phyloP scores from a whole-genome alignment of 805 yeast genomes.

The Hanseniaspora occidentalis region DNA sequence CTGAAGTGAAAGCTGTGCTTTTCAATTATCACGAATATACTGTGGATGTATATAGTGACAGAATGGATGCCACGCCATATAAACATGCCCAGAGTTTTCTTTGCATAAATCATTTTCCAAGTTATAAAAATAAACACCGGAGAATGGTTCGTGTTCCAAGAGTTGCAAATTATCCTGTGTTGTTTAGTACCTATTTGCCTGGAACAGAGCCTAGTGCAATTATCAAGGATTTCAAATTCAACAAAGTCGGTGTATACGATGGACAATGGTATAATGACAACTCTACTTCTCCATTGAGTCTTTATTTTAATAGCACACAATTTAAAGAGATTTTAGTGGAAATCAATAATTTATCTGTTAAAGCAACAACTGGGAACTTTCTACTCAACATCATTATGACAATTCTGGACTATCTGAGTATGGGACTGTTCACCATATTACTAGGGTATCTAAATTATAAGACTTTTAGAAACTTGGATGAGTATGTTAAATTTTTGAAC shows the following conservation, averaged over 20 bases:
- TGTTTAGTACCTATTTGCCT: conserved; percentile 40
- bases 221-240: conserved; percentile 18
- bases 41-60: not conserved
- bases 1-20: not conserved
- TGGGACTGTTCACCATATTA: conserved; percentile 30
- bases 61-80: not conserved
- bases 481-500: conserved; percentile 27
- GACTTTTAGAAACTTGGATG: conserved; percentile 30
- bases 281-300: conserved; percentile 39
- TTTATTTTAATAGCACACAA: conserved; percentile 27
- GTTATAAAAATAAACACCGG: not conserved
- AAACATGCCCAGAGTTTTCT: not conserved
- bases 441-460: conserved; percentile 19
- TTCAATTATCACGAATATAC: not conserved
- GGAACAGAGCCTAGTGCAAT: conserved; percentile 57
- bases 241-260: conserved; percentile 27
- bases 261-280: conserved; percentile 38
- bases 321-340: conserved; percentile 28
- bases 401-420: conserved; percentile 26
- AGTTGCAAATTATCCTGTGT: not conserved
- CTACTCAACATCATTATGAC: conserved; percentile 30
- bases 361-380: conserved; percentile 29
- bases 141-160: not conserved
- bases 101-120: not conserved
- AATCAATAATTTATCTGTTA: conserved; percentile 31